Conservation (phyloP, 306 rosid species). For the Rosa persica region DNA sequence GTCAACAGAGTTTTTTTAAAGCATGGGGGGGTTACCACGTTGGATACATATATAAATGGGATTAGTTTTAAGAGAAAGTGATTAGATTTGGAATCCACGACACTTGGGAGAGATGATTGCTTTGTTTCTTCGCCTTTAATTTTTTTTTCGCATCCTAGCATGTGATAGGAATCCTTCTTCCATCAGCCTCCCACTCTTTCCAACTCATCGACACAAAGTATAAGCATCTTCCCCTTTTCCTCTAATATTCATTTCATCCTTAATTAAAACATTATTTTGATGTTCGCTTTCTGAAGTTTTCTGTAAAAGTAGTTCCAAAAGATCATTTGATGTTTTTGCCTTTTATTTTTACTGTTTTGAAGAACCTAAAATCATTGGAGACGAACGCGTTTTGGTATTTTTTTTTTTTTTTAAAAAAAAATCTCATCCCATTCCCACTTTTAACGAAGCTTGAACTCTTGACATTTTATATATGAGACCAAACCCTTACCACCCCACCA, state of each 20-base stretch:
- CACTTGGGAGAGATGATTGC: conserved; percentile 49
- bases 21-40: conserved; percentile 11
- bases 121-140: conserved; percentile 16
- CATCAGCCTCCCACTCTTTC: conserved; percentile 30
- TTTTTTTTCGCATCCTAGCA: conserved; percentile 15
- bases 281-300: neutral
- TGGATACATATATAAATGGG: neutral
- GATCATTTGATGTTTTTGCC: neutral
- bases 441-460: no score
- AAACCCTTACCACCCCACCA: no score
- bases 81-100: conserved; percentile 44
- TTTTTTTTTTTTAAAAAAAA: no score
- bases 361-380: no score
- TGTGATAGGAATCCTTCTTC: conserved; percentile 35
- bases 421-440: no score
- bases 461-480: no score
- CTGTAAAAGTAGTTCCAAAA: neutral
- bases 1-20: conserved; percentile 31
- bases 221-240: conserved; percentile 36
- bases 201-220: conserved; percentile 33
- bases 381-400: no score
- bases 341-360: neutral
- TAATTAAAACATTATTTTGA: neutral
- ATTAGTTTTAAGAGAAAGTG: conserved; percentile 24
- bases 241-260: conserved; percentile 4